Evolutionary conservation across 2,329 filamentous ascomycete genomes (phyloP), one percentile per base, ranked within the genome.

Genomic region (Samsoniella hepiali): DNA sequence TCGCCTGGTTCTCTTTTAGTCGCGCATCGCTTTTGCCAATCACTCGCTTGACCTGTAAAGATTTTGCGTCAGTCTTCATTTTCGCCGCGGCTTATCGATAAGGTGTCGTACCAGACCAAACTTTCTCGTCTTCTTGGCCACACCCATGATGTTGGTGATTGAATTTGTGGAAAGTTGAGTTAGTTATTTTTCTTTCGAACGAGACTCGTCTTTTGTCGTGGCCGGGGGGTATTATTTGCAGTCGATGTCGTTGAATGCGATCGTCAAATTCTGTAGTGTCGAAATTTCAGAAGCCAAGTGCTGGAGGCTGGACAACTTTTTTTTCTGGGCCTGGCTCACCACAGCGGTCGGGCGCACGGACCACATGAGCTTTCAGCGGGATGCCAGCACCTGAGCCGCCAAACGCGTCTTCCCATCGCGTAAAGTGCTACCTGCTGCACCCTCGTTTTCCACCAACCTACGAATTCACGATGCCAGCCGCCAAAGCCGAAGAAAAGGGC

Each of bases 101-200:
- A 67, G 63, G 3, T 65, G 9, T 44, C 78, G 65, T 72, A 86
- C 85, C 74, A 84, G 80, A 57, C 88, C 94, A 76, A 97, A 98
- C 81, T 97, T 97, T 80, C 93, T 88, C 60, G 91, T 96, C 76
- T 88, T 91, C 81, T 96, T 97, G 67, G 88, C 86, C 69, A 93
- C 86, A 78, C 93, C 93, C 94, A 97, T 97, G 66, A 63, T 68
- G 54, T 50, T 65, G 29, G 32, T 50, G 62, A 9, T 44, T 5
- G 31, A 34, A 29, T 34, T 47, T 31, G 27, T 55, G 3, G 13
- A 31, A 36, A 29, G 10, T 60, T 55, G 8, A 40, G 5, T 15
- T 50, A 34, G 6, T 1, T n/a, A 7, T 42, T 27, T 36, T 3
- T 58, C 64, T 53, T 64, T 54, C 60, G 60, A 60, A 38, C 11